A percentile compares a stretch with the other conserved stretches of the same genome.
phyloP scores from a whole-genome alignment of 2,329 filamentous ascomycete species.

The Penicillium sp. region DNA sequence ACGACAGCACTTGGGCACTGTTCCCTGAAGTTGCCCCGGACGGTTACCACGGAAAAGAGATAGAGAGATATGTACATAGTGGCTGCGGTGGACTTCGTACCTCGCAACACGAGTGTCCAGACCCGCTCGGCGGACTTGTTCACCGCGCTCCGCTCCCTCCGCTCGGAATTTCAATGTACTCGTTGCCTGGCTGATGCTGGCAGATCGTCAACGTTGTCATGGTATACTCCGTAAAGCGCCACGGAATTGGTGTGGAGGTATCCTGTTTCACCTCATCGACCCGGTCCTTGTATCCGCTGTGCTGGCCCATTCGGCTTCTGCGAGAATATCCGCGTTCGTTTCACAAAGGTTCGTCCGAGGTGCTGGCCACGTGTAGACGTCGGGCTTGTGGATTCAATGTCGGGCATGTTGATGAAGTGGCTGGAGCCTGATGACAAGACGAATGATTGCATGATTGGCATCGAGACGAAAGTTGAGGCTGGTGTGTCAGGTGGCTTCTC shows the following conservation, averaged over 20 bases:
- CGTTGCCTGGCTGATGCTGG: conserved; percentile 28
- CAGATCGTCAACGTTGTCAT: conserved; percentile 38
- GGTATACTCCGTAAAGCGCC: conserved; percentile 39
- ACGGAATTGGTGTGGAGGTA: conserved; percentile 24
- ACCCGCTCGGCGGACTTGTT: conserved; percentile 10
- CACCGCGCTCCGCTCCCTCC: conserved; percentile 33
- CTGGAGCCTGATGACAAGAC: conserved; percentile 4
- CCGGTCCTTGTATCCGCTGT: conserved; percentile 14
- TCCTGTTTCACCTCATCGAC: conserved; percentile 24
- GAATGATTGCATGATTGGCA: neutral
- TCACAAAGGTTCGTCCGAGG: conserved; percentile 20
- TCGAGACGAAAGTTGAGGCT: too few relatives aligned
- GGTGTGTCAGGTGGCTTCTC: too few relatives aligned
- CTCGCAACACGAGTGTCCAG: conserved; percentile 9
- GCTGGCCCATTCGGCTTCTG: conserved; percentile 9
- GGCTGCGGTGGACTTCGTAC: conserved; percentile 3
- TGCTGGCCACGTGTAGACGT: conserved; percentile 35
- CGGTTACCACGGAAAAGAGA: too few relatives aligned
- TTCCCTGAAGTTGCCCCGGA: too few relatives aligned
- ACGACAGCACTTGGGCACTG: conserved; percentile 1
- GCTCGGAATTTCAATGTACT: conserved; percentile 41
- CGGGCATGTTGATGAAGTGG: conserved; percentile 9
- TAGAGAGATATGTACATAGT: conserved; percentile 3
- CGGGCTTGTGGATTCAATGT: conserved; percentile 2
- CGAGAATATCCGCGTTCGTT: conserved; percentile 14